Conservation (phyloP, 306 rosid species). For the Echinosophora koreensis region DNA sequence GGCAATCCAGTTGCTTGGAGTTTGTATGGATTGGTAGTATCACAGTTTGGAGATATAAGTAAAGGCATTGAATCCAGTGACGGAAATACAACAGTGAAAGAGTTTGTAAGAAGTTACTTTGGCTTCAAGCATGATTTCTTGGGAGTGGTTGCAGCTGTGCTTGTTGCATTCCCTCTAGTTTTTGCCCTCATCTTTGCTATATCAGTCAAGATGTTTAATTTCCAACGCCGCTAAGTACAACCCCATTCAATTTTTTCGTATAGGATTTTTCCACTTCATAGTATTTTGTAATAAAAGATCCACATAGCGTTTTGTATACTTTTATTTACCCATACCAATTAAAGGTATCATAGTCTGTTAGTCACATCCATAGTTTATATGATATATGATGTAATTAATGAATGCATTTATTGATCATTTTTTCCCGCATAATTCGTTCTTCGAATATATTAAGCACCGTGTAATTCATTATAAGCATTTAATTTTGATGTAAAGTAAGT, state of each 20-base stretch:
- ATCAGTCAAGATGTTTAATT: neutral
- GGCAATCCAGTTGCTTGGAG: neutral
- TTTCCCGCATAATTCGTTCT: no score
- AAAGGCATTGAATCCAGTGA: neutral
- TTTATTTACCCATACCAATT: no score
- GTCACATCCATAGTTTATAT: no score
- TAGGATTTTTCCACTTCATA: neutral
- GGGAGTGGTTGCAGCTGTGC: neutral
- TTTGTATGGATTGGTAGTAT: neutral
- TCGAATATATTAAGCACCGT: no score
- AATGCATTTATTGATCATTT: neutral
- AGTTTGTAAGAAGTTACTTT: neutral
- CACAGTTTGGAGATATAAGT: neutral
- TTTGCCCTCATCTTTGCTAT: neutral
- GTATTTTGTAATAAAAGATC: neutral
- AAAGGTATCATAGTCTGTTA: no score
- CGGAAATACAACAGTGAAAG: neutral
- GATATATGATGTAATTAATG: neutral
- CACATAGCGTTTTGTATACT: neutral
- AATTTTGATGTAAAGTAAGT: no score
- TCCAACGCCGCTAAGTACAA: neutral
- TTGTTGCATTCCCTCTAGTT: neutral
- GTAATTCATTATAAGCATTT: no score
- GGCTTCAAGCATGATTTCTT: neutral
- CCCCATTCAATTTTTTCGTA: neutral